Percentiles rank a stretch among this genome's conserved stretches.
phyloP scores from a whole-genome alignment of 805 yeast species.

The Saccharomycopsis sp. region DNA sequence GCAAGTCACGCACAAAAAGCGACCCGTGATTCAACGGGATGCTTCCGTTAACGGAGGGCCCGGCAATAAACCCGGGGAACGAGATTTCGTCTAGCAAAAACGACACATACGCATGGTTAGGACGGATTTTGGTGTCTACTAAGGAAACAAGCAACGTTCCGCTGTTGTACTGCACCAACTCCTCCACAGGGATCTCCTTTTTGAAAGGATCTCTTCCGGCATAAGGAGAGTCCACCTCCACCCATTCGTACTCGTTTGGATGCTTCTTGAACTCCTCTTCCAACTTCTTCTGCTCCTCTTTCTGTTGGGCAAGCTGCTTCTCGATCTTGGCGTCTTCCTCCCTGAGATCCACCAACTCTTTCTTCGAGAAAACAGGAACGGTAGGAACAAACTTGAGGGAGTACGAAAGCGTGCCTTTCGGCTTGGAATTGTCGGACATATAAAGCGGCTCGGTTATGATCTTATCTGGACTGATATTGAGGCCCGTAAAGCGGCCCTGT shows the following conservation, averaged over 20 bases:
- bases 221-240: constrained; percentile 39
- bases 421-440: constrained; percentile 31
- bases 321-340: constrained; percentile 35
- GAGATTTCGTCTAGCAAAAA: constrained; percentile 58
- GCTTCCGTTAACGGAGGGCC: constrained; percentile 40
- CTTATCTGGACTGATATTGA: constrained; percentile 35
- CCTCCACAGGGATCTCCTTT: constrained; percentile 44
- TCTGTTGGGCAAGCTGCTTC: constrained; percentile 30
- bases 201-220: constrained; percentile 30
- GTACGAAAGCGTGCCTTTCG: constrained; percentile 44
- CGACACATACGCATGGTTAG: constrained; percentile 47
- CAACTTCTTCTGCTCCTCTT: constrained; percentile 40
- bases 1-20: constrained; percentile 64
- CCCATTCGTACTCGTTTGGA: constrained; percentile 63
- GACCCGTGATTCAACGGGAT: constrained; percentile 46
- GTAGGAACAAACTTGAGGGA: constrained; percentile 61
- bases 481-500: constrained; percentile 40
- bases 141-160: constrained; percentile 58
- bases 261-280: constrained; percentile 45
- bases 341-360: constrained; percentile 44
- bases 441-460: constrained; percentile 31
- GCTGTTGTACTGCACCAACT: constrained; percentile 48
- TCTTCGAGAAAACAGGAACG: constrained; percentile 52
- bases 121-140: constrained; percentile 40
- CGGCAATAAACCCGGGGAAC: constrained; percentile 50